Percentiles rank a stretch among this genome's conserved stretches.
Conservation (phyloP, 2,329 filamentous ascomycete genomes). For the Neoarthrinium moseri region DNA sequence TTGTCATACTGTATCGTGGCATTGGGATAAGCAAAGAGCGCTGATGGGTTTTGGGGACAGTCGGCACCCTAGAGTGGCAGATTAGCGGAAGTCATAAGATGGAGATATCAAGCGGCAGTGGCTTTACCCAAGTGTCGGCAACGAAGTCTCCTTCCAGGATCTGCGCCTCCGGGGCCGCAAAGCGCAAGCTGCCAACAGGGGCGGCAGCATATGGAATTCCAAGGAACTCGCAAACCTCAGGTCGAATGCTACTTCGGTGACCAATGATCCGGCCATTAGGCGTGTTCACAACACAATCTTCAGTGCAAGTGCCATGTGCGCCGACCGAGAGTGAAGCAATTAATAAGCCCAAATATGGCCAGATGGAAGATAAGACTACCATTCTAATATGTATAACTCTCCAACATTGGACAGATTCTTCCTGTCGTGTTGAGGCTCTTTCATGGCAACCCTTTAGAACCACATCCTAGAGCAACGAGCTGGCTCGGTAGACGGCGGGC, state of each 20-base stretch:
- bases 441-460: too few relatives aligned
- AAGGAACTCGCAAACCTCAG: slow-evolving; percentile 5
- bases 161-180: slow-evolving; percentile 2
- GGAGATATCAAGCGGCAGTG: not conserved
- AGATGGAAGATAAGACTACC: too few relatives aligned
- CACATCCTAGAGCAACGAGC: too few relatives aligned
- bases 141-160: slow-evolving; percentile 1
- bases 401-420: too few relatives aligned
- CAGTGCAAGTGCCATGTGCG: not conserved
- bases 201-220: slow-evolving; percentile 7
- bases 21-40: slow-evolving; percentile 5
- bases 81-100: not conserved
- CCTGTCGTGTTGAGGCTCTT: too few relatives aligned
- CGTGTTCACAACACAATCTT: slow-evolving; percentile 3
- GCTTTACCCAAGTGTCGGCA: slow-evolving; percentile 1
- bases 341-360: not conserved
- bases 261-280: slow-evolving; percentile 4
- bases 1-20: slow-evolving; percentile 1
- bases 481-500: too few relatives aligned
- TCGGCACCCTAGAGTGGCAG: not conserved
- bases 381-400: too few relatives aligned
- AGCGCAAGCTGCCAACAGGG: slow-evolving; percentile 2
- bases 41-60: slow-evolving; percentile 5
- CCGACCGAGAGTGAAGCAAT: not conserved
- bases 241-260: not conserved